Percentiles rank a stretch among this genome's conserved stretches.
These are phyloP conservation scores for Gnaphalium uliginosum DNA, from an alignment of 129 eudicot species.

Conservation along the genomic window DNA sequence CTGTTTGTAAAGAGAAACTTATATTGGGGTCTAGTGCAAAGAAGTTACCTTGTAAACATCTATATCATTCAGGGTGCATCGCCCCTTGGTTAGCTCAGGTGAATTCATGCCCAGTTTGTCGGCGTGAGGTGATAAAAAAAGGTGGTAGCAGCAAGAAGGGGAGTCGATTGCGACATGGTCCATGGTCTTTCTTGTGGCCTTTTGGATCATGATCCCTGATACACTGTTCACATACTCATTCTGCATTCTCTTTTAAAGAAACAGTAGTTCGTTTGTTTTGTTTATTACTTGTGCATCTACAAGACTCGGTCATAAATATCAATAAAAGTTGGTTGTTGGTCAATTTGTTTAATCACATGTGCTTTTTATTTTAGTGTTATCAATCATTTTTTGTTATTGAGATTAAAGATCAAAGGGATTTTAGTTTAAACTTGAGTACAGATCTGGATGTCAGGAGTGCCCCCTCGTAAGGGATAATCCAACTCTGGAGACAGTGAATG, in stretches of 20 bases:
- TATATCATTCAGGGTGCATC: conserved; percentile 74
- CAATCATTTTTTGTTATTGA: too few relatives aligned
- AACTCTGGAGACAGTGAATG: too few relatives aligned
- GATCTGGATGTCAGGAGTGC: background rate
- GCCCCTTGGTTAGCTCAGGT: conserved; percentile 71
- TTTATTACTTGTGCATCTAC: conserved; percentile 39
- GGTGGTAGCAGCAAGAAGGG: conserved; percentile 34
- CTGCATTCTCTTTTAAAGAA: conserved; percentile 15
- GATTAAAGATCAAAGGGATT: too few relatives aligned
- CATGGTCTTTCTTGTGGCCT: conserved; percentile 82
- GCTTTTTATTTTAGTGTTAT: background rate
- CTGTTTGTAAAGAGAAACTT: conserved; percentile 72
- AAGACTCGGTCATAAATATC: conserved; percentile 31
- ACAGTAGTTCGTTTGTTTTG: conserved; percentile 25
- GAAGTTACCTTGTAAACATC: conserved; percentile 69
- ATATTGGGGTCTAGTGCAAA: conserved; percentile 59
- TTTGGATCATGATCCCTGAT: conserved; percentile 26
- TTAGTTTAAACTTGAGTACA: too few relatives aligned
- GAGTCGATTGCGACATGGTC: conserved; percentile 36
- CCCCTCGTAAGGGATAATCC: too few relatives aligned
- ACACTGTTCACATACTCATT: conserved; percentile 4
- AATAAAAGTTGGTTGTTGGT: conserved; percentile 35
- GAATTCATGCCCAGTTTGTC: conserved; percentile 81
- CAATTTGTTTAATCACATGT: conserved; percentile 10
- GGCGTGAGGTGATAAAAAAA: conserved; percentile 48